Evolutionary conservation across 805 yeast species (phyloP), one percentile per base, ranked within the genome.

Genomic region (Barnettozyma siamensis): DNA sequence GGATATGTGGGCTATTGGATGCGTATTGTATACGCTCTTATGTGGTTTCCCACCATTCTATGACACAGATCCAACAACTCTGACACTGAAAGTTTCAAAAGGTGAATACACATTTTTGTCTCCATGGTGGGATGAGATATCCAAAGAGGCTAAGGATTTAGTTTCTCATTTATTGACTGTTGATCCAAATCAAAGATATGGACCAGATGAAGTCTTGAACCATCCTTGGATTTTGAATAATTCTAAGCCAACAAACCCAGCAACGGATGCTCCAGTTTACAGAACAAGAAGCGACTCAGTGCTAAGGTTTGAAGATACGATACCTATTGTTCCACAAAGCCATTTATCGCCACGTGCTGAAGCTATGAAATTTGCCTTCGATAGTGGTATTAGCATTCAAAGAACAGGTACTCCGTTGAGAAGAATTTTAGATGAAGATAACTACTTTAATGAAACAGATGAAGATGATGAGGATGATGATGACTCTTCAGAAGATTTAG

Each of bases 1-100:
- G 29, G 99, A 93, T 60, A 87, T 93, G 93, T 93, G 99, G 99
- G 97, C 97, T 5, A 69, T 93, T 41, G 99, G 99, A 0, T 93
- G 99, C 65, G 96, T 93, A 0, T 65, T 93, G 41, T 93, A 93
- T 59, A 93, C 98, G 0, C 68, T 93, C 33, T 67, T 93, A 28
- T 93, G 98, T 66, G 99, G 99, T 4, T 93, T 93, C 65, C 99
- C 99, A 1, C 99, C 99, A 5, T 93, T 93, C 58, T 93, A 88
- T 62, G 94, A 87, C 57, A 47, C 56, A 10, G 59, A 56, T 34
- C 97, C 89, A 56, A 89, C 91, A 87, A 67, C 76, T 7, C 65
- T 85, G 36, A 78, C 88, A 7, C 67, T 68, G 37, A 85, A 84
- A 58, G 86, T 83, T 21, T 66, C 83, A 15, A 70, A 70, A 33